Conservation (phyloP, 768 basidiomycete species). For the Lactarius trivialis region DNA sequence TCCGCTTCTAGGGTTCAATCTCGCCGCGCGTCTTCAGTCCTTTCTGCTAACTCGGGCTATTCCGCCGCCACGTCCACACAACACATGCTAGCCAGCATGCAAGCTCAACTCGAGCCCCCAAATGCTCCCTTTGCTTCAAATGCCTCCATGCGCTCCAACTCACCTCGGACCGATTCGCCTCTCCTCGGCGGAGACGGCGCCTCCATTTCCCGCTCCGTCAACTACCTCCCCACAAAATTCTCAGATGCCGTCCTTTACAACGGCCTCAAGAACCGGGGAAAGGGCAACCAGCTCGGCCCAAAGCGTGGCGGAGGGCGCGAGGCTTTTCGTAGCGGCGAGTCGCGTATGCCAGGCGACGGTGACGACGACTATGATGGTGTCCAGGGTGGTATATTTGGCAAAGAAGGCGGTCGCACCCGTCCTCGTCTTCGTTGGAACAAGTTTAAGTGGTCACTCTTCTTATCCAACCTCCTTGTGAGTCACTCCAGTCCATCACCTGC, state of each 20-base stretch:
- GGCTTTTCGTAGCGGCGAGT: conserved; percentile 39
- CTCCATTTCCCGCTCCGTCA: conserved; percentile 46
- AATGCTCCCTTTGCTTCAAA: conserved; percentile 34
- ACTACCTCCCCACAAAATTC: conserved; percentile 76
- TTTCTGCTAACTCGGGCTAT: conserved; percentile 37
- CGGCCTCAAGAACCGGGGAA: conserved; percentile 39
- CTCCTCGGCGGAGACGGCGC: conserved; percentile 24
- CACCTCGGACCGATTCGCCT: conserved; percentile 26
- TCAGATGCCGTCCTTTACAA: conserved; percentile 39
- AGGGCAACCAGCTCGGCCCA: conserved; percentile 34
- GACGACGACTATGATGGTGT: conserved; percentile 37
- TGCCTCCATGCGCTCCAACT: conserved; percentile 25
- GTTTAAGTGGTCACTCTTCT: conserved; percentile 78
- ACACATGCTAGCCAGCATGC: conserved; percentile 39
- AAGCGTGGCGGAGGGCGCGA: conserved; percentile 68
- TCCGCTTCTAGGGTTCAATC: too few relatives aligned
- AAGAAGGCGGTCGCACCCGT: conserved; percentile 34
- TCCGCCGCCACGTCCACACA: conserved; percentile 44
- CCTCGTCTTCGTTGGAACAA: conserved; percentile 63
- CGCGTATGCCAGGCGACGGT: conserved; percentile 34
- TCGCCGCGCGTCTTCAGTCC: conserved; percentile 30
- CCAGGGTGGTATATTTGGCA: conserved; percentile 35
- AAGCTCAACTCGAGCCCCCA: conserved; percentile 36
- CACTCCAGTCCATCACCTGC: too few relatives aligned
- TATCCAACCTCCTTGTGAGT: conserved; percentile 53